Percentiles rank a stretch among this genome's conserved stretches.
These are phyloP conservation scores for Sparassis latifolia DNA, from an alignment of 1,284 basidiomycete genomes.

Conservation along the genomic window DNA sequence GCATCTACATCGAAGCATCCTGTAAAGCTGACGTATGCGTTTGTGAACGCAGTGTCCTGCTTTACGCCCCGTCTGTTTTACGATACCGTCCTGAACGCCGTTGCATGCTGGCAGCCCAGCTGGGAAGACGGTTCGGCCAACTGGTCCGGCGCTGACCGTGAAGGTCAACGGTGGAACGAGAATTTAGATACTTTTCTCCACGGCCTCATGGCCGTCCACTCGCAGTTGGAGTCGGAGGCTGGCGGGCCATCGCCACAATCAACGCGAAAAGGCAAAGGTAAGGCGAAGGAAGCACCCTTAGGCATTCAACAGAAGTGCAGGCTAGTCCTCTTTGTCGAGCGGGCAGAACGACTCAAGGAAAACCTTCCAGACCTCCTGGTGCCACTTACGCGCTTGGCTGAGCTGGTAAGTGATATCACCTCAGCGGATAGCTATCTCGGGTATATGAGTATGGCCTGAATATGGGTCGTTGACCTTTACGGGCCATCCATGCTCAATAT, in stretches of 20 bases:
- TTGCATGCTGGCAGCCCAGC: conserved; percentile 45
- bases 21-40: conserved; percentile 33
- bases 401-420: conserved; percentile 53
- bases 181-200: conserved; percentile 66
- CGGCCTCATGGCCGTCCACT: conserved; percentile 37
- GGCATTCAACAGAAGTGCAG: conserved; percentile 13
- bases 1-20: conserved; percentile 9
- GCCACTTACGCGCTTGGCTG: conserved; percentile 65
- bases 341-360: conserved; percentile 61
- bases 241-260: conserved; percentile 12
- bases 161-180: conserved; percentile 42
- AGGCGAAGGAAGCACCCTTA: conserved; percentile 22
- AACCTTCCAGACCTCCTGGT: conserved; percentile 60
- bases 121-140: conserved; percentile 59
- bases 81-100: conserved; percentile 55
- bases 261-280: conserved; percentile 26
- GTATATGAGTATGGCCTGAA: not conserved
- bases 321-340: conserved; percentile 62
- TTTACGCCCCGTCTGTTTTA: conserved; percentile 63
- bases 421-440: not conserved
- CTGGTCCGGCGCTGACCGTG: conserved; percentile 35
- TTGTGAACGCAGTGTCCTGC: conserved; percentile 58
- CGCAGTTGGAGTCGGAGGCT: conserved; percentile 19
- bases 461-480: not conserved
- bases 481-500: no score